Base-by-base conservation (phyloP, 257 asterid genomes). In the Coffea canephora region DNA sequence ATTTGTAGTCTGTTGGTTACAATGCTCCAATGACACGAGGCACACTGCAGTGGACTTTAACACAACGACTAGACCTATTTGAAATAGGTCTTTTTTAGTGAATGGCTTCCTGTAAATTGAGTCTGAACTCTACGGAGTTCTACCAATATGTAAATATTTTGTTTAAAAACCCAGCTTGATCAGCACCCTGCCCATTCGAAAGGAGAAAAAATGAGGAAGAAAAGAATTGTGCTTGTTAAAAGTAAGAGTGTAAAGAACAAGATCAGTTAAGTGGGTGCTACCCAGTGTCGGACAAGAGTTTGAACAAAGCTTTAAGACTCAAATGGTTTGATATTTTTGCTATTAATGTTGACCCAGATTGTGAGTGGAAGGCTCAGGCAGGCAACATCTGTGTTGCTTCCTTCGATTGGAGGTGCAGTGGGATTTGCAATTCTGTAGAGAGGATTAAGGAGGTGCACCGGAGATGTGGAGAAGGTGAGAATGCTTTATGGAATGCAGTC, bases 301-400 rank as follows among this genome's bases (percentile, higher is more conserved):
- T 54, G 54, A 64, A 68, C 62, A 34, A 34, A 25, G 36, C 31
- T 21, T 12, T 48, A 9, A 34, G 4, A 46, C 55, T 55, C 16
- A 41, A 41, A 14, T 31, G 18, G 13, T 31, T 49, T 49, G 23
- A 62, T 9, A 39, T 16, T 65, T 45, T 65, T 45, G 5, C 36
- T 15, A 68, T n/a, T 70, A 34, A 55, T 71, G 21, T 67, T 74
- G 79, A 14, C 31, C 67, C 89, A 92, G 99, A 95, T 86, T 95
- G 99, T 31, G 98, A 95, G 86, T 95, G 99, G 99, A 95, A 95
- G 86, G 99, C 98, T 46, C 99, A 95, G 81, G 99, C 98, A 27
- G 98, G 98, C 86, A 95, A 95, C 85, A 74, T 89, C 57, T 95
- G 99, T 72, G 97, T 93, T 70, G 98, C 98, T 71, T 93, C 98